Percentiles rank a stretch among this genome's conserved stretches.
These are phyloP conservation scores for Madurella fahalii DNA, from an alignment of 2,329 filamentous ascomycete genomes.

Conservation along the genomic window DNA sequence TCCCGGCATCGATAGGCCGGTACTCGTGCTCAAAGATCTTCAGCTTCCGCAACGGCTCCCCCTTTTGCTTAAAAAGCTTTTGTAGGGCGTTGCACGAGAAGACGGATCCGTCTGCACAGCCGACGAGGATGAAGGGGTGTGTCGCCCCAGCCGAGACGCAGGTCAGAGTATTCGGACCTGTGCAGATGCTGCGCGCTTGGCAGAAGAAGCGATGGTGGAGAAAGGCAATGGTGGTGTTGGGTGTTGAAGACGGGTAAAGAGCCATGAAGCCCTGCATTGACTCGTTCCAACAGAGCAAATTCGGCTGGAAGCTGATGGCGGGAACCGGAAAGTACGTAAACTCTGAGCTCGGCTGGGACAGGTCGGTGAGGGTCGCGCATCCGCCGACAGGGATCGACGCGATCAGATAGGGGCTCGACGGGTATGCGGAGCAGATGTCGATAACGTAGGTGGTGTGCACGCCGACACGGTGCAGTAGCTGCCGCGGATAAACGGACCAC, in stretches of 20 bases:
- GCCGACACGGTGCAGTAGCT: constrained; percentile 48
- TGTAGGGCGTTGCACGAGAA: constrained; percentile 46
- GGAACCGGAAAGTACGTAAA: constrained; percentile 50
- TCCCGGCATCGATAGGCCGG: constrained; percentile 22
- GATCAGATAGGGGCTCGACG: constrained; percentile 53
- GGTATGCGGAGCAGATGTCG: constrained; percentile 53
- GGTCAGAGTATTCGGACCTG: constrained; percentile 46
- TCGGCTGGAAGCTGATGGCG: constrained; percentile 49
- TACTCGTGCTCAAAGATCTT: constrained; percentile 54
- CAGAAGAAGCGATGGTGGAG: constrained; percentile 51
- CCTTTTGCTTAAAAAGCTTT: constrained; percentile 40
- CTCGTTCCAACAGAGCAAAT: constrained; percentile 52
- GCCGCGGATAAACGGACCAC: constrained; percentile 51
- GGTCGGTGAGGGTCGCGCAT: constrained; percentile 48
- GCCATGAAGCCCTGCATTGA: constrained; percentile 53
- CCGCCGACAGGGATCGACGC: constrained; percentile 53
- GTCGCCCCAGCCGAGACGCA: constrained; percentile 47
- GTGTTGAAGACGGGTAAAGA: constrained; percentile 49
- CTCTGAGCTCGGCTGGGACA: constrained; percentile 50
- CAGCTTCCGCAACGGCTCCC: constrained; percentile 37
- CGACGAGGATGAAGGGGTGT: constrained; percentile 52
- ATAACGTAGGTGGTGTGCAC: constrained; percentile 52
- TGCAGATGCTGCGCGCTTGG: constrained; percentile 49
- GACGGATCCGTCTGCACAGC: constrained; percentile 51
- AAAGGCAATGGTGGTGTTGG: constrained; percentile 51